Evolutionary conservation across 2,329 filamentous ascomycete genomes (phyloP).

Genomic region (Pochonia chlamydosporia): DNA sequence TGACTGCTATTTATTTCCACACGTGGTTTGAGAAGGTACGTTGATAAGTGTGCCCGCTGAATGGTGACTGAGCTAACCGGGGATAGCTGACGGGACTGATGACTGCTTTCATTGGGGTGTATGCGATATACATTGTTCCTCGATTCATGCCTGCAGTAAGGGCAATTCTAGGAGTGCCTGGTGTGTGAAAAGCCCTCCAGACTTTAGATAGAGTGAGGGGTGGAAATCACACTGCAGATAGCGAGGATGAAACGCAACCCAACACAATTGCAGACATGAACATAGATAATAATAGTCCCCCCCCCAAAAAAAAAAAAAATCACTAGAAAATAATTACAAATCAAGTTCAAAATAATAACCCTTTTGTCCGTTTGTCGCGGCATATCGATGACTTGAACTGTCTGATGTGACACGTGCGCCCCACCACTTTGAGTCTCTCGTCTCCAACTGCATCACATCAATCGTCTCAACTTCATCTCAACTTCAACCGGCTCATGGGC

Average conservation of each 20-base stretch:
- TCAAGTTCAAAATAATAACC: too few relatives aligned
- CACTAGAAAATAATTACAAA: too few relatives aligned
- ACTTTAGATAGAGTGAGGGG: too few relatives aligned
- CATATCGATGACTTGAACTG: too few relatives aligned
- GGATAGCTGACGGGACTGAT: slow-evolving; percentile 47
- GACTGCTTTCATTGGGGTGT: slow-evolving; percentile 40
- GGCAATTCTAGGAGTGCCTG: slow-evolving; percentile 42
- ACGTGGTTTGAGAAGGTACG: slow-evolving; percentile 95
- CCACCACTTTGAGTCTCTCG: too few relatives aligned
- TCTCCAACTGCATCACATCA: too few relatives aligned
- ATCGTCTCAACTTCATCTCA: too few relatives aligned
- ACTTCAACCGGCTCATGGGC: background rate
- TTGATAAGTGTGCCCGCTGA: background rate
- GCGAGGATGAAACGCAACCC: too few relatives aligned
- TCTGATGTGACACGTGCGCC: too few relatives aligned
- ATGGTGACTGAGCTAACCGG: slow-evolving; percentile 15
- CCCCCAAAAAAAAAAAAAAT: background rate
- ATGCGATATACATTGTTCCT: slow-evolving; percentile 46
- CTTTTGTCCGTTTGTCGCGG: too few relatives aligned
- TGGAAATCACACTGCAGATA: too few relatives aligned
- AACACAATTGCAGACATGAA: too few relatives aligned
- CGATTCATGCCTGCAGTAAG: slow-evolving; percentile 42
- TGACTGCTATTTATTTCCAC: slow-evolving; percentile 98
- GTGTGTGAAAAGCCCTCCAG: slow-evolving; percentile 33
- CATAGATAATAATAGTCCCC: background rate